phyloP scores from a whole-genome alignment of 495 filamentous ascomycete species.

The Trichoderma reesei region DNA sequence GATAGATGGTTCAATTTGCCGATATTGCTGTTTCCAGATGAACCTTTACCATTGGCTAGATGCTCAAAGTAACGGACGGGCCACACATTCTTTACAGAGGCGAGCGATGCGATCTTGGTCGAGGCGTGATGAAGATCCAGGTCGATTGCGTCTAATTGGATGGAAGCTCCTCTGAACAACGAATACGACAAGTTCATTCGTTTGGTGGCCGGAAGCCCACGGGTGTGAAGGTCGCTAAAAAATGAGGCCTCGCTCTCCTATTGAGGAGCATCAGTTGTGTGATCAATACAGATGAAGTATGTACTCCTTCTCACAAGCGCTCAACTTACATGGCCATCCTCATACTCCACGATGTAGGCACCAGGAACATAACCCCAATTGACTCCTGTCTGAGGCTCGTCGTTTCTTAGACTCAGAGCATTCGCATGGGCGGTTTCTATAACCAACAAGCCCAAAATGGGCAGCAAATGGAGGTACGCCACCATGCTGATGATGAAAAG shows the following conservation, averaged over 20 bases:
- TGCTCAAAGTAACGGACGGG: constrained; percentile 31
- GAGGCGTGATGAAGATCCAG: background rate
- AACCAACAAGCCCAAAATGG: background rate
- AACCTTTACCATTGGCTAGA: background rate
- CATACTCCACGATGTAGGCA: constrained; percentile 41
- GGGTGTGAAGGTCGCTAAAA: constrained; percentile 25
- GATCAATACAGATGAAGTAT: background rate
- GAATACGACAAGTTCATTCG: constrained; percentile 35
- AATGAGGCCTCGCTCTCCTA: constrained; percentile 20
- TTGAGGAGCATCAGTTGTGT: background rate
- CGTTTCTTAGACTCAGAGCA: no score
- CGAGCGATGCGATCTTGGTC: constrained; percentile 13
- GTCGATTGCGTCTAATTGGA: constrained; percentile 34
- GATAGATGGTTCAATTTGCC: constrained; percentile 29
- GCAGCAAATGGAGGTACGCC: background rate
- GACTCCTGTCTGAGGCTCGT: background rate
- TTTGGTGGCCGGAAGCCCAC: constrained; percentile 30
- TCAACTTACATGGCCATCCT: constrained; percentile 31
- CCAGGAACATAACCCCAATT: constrained; percentile 22
- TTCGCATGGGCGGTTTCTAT: background rate
- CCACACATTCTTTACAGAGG: constrained; percentile 35
- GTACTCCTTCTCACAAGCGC: no score
- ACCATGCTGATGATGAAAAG: background rate
- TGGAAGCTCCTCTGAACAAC: constrained; percentile 39
- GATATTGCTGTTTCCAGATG: background rate